A percentile compares a stretch with the other conserved stretches of the same genome.
These are phyloP conservation scores for Trichoderma sp. DNA, from an alignment of 2,329 filamentous ascomycete species.

Conservation along the genomic window DNA sequence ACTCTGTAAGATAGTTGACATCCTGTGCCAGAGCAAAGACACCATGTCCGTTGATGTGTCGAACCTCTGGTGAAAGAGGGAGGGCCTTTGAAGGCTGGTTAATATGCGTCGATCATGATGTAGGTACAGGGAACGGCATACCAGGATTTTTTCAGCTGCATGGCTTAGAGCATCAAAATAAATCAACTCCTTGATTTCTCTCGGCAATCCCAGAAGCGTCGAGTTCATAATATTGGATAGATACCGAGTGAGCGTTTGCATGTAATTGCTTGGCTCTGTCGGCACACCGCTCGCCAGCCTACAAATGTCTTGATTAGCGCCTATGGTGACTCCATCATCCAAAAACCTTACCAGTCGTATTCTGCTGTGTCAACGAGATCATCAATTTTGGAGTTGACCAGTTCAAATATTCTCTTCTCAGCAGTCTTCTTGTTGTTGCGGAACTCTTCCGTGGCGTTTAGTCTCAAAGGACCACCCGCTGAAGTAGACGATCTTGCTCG, in stretches of 20 bases:
- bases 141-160: constrained; percentile 81
- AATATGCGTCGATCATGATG: background rate
- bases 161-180: constrained; percentile 96
- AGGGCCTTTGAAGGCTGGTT: constrained; percentile 56
- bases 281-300: constrained; percentile 60
- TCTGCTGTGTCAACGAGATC: constrained; percentile 96
- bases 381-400: constrained; percentile 98
- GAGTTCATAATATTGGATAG: constrained; percentile 96
- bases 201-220: constrained; percentile 86
- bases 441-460: constrained; percentile 85
- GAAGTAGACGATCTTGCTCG: constrained; percentile 80
- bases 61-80: constrained; percentile 76
- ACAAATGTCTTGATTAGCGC: constrained; percentile 25
- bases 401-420: constrained; percentile 96
- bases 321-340: background rate
- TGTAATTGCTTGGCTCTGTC: constrained; percentile 83
- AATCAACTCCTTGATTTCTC: constrained; percentile 95
- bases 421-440: constrained; percentile 90
- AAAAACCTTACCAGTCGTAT: constrained; percentile 74
- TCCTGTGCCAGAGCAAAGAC: constrained; percentile 80
- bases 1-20: constrained; percentile 78
- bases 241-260: constrained; percentile 91
- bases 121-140: constrained; percentile 39
- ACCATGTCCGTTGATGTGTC: constrained; percentile 83
- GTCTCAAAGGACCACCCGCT: constrained; percentile 74